phyloP scores from a whole-genome alignment of 2,329 filamentous ascomycete species.

The Ophiostoma novo-ulmi region DNA sequence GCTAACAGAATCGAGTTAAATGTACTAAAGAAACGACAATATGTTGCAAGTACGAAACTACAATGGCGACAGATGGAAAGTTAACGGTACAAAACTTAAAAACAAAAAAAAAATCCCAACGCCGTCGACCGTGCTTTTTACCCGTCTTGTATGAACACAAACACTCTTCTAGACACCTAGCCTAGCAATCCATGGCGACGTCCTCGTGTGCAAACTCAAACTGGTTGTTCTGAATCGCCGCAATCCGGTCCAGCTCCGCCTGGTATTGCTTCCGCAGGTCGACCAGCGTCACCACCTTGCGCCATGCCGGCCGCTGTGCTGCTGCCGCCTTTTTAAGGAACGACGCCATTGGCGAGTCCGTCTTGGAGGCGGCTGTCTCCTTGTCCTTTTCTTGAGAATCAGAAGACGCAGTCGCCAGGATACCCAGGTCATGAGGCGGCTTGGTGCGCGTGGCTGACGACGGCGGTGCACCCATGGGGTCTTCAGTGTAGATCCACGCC shows the following conservation, averaged over 20 bases:
- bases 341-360: conserved; percentile 26
- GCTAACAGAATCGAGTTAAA: too few species aligned
- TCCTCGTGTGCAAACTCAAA: conserved; percentile 64
- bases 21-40: not conserved
- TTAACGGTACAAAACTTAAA: not conserved
- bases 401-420: not conserved
- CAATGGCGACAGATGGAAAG: not conserved
- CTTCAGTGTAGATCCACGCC: conserved; percentile 67
- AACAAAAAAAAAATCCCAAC: conserved; percentile 13
- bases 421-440: not conserved
- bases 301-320: conserved; percentile 42
- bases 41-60: not conserved
- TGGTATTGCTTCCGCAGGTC: conserved; percentile 88
- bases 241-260: conserved; percentile 79
- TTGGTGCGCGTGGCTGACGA: not conserved
- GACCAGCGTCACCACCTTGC: conserved; percentile 76
- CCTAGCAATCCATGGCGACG: conserved; percentile 51
- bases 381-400: not conserved
- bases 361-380: not conserved
- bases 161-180: not conserved
- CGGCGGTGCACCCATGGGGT: conserved; percentile 32
- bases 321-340: conserved; percentile 29
- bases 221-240: conserved; percentile 80
- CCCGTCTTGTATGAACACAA: not conserved
- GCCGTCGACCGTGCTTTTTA: conserved; percentile 9